A percentile compares a stretch with the other conserved stretches of the same genome.
Evolutionary conservation across 805 yeast genomes (phyloP).

Genomic region (Kluyveromyces nonfermentans): DNA sequence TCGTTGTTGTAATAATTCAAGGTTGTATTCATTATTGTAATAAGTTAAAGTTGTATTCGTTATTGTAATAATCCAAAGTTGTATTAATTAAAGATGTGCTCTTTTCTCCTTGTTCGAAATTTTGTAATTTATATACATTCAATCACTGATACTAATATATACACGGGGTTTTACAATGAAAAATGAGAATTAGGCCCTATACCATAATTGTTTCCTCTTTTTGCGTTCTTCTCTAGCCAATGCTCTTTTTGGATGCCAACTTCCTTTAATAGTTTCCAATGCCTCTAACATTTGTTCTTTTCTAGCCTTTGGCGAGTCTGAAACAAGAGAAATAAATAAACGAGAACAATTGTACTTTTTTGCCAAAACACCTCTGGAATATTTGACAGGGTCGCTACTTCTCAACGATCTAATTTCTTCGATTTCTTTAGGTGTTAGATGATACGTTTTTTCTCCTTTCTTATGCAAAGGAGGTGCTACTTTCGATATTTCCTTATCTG

Average conservation of each 20-base stretch:
- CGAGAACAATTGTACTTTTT: constrained; percentile 45
- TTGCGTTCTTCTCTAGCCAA: constrained; percentile 47
- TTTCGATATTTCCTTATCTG: constrained; percentile 26
- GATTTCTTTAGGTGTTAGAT: constrained; percentile 48
- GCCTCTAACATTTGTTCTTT: constrained; percentile 38
- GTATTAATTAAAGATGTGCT: neutral
- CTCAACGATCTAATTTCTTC: constrained; percentile 50
- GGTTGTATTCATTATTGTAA: too few relatives aligned
- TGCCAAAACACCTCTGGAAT: constrained; percentile 59
- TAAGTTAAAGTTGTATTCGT: too few relatives aligned
- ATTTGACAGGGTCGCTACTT: constrained; percentile 44
- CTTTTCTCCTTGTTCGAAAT: neutral
- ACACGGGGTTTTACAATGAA: neutral
- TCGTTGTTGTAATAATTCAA: neutral
- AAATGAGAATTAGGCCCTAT: constrained; percentile 33
- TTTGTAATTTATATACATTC: neutral
- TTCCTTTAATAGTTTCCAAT: constrained; percentile 34
- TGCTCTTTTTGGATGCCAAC: constrained; percentile 41
- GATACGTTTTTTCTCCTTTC: constrained; percentile 37
- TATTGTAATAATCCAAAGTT: too few relatives aligned
- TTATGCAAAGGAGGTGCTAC: constrained; percentile 32
- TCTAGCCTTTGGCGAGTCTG: constrained; percentile 36
- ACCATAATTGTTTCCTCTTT: constrained; percentile 56
- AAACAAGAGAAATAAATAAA: constrained; percentile 44
- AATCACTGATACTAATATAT: neutral